Evolutionary conservation across 371 early-diverging fungal genomes (phyloP).

Genomic region (Mortierella sp.): DNA sequence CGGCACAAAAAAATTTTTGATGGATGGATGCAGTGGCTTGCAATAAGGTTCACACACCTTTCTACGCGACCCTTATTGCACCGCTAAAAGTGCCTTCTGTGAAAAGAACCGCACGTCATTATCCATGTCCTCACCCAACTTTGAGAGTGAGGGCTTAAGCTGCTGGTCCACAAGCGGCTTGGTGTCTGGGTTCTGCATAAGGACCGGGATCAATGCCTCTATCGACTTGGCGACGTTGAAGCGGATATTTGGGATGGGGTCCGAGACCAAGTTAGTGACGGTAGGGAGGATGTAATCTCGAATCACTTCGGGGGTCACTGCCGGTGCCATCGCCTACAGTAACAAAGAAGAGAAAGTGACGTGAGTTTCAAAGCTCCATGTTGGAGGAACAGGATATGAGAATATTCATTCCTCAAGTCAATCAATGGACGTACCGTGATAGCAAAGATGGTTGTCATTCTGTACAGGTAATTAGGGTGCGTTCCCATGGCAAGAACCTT

Average conservation of each 20-base stretch:
- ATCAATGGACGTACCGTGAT: constrained; percentile 75
- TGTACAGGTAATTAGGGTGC: constrained; percentile 93
- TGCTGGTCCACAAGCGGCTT: constrained; percentile 67
- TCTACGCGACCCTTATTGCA: too few relatives aligned
- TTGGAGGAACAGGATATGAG: too few relatives aligned
- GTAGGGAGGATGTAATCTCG: constrained; percentile 92
- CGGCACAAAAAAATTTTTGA: constrained; percentile 29
- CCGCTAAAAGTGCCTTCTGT: constrained; percentile 57
- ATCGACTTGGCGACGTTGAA: constrained; percentile 98
- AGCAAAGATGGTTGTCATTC: constrained; percentile 97
- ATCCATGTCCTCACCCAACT: constrained; percentile 89
- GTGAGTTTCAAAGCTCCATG: not conserved
- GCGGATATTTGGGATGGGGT: constrained; percentile 98
- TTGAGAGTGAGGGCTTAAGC: constrained; percentile 84
- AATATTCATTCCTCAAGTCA: too few relatives aligned
- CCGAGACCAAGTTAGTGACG: constrained; percentile 82
- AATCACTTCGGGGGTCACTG: constrained; percentile 86
- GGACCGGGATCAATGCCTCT: constrained; percentile 86
- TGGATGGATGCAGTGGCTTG: constrained; percentile 17
- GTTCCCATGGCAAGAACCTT: constrained; percentile 90
- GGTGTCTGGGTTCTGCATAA: constrained; percentile 72
- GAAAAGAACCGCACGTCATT: constrained; percentile 95
- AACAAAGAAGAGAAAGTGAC: not conserved
- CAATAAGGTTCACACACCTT: constrained; percentile 1
- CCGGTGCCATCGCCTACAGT: constrained; percentile 84